A percentile compares a stretch with the other conserved stretches of the same genome.
Evolutionary conservation across 169 alveolate genomes (phyloP).

Genomic region (Prorocentrum cordatum): DNA sequence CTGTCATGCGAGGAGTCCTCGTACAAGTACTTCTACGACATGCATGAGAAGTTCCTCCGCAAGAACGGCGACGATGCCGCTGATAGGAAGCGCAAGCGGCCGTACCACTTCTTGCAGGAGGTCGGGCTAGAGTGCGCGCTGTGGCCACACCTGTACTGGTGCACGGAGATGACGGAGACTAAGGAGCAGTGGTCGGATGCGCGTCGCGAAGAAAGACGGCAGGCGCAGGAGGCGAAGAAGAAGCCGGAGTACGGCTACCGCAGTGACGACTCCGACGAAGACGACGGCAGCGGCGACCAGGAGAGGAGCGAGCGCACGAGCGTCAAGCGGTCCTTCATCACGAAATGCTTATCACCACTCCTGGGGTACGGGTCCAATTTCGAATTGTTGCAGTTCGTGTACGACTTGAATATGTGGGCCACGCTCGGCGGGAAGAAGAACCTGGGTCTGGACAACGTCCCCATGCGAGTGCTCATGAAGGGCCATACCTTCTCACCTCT

Average conservation of each 20-base stretch:
- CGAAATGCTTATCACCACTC: slow-evolving; percentile 6
- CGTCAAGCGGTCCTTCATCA: slow-evolving; percentile 1
- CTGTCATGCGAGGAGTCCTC: too few relatives aligned
- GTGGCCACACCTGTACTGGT: slow-evolving; percentile 38
- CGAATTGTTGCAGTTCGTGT: slow-evolving; percentile 14
- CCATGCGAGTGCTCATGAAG: neutral
- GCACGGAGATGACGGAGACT: neutral
- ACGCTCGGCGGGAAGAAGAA: slow-evolving; percentile 5
- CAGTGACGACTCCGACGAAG: neutral
- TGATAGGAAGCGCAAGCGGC: neutral
- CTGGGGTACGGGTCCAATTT: neutral
- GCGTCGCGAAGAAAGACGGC: neutral
- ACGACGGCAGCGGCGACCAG: neutral
- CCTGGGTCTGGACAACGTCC: neutral
- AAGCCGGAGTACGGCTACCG: neutral
- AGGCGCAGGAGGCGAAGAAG: neutral
- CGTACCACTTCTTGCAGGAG: neutral
- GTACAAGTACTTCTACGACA: too few relatives aligned
- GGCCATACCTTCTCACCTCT: neutral
- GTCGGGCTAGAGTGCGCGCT: neutral
- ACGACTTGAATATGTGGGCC: slow-evolving; percentile 11
- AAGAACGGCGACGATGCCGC: too few relatives aligned
- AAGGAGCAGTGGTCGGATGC: neutral
- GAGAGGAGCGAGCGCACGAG: neutral
- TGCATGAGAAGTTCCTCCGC: too few relatives aligned